These are phyloP conservation scores for Metschnikowia hibisci DNA, from an alignment of 805 yeast genomes.

Conservation along the genomic window DNA sequence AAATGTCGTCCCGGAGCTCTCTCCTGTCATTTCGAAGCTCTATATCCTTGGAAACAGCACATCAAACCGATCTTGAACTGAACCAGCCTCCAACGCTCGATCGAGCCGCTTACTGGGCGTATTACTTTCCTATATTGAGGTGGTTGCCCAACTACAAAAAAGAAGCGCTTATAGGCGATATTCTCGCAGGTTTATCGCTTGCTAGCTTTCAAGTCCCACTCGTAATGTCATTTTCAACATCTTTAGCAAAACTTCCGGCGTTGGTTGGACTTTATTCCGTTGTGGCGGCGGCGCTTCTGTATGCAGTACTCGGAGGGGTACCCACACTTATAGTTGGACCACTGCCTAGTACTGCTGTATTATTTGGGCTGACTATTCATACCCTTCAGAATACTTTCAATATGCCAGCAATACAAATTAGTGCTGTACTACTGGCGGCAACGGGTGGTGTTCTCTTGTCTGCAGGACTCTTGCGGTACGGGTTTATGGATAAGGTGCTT, in stretches of 20 bases:
- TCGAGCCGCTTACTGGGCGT: slow-evolving; percentile 26
- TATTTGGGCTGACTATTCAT: slow-evolving; percentile 76
- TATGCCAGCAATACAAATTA: slow-evolving; percentile 26
- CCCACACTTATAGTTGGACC: slow-evolving; percentile 92
- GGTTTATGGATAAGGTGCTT: slow-evolving; percentile 76
- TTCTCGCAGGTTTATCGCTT: slow-evolving; percentile 30
- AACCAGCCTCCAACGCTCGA: slow-evolving; percentile 15
- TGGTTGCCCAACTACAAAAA: slow-evolving; percentile 29
- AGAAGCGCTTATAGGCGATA: slow-evolving; percentile 23
- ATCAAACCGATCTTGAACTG: slow-evolving; percentile 13
- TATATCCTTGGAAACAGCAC: slow-evolving; percentile 12
- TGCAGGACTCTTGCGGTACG: slow-evolving; percentile 60
- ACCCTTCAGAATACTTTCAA: slow-evolving; percentile 29
- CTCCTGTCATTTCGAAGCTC: slow-evolving; percentile 13
- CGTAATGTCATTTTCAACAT: slow-evolving; percentile 75
- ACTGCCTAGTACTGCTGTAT: slow-evolving; percentile 80
- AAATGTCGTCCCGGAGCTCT: slow-evolving; percentile 15
- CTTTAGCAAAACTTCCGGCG: slow-evolving; percentile 81
- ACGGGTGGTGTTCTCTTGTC: slow-evolving; percentile 21
- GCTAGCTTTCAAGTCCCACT: slow-evolving; percentile 35
- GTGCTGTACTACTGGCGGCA: slow-evolving; percentile 19
- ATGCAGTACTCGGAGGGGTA: slow-evolving; percentile 76
- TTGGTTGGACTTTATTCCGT: slow-evolving; percentile 73
- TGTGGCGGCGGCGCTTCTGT: slow-evolving; percentile 73
- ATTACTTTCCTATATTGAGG: slow-evolving; percentile 29